A percentile compares a stretch with the other conserved stretches of the same genome.
phyloP scores from a whole-genome alignment of 768 basidiomycete genomes.

The Termitomyces sp. region DNA sequence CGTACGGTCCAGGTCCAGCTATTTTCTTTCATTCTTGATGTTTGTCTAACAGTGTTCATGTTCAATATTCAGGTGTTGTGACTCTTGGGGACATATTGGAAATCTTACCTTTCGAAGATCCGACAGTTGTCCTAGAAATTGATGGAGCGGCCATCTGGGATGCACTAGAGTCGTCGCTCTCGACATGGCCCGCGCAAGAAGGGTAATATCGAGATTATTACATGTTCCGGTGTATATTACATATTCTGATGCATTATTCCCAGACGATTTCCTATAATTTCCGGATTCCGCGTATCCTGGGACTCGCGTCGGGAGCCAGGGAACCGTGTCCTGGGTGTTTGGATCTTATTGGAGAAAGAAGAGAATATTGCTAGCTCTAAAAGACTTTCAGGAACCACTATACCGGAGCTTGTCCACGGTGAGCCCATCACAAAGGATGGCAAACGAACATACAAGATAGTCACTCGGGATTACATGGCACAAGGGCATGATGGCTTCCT shows the following conservation, averaged over 20 bases:
- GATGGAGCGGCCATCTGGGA: conserved; percentile 79
- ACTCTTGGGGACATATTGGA: conserved; percentile 86
- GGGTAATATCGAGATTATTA: conserved; percentile 43
- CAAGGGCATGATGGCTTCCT: conserved; percentile 80
- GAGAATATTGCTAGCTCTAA: conserved; percentile 19
- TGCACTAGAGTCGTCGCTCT: conserved; percentile 65
- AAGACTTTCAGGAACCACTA: conserved; percentile 12
- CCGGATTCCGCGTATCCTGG: conserved; percentile 83
- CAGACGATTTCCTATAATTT: conserved; percentile 85
- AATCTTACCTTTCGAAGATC: conserved; percentile 86
- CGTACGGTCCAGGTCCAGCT: conserved; percentile 71
- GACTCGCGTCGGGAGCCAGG: conserved; percentile 72
- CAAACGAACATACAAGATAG: conserved; percentile 65
- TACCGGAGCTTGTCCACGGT: conserved; percentile 33
- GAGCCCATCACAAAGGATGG: conserved; percentile 49
- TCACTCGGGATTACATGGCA: conserved; percentile 86
- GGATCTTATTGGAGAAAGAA: conserved; percentile 44
- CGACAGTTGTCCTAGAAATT: conserved; percentile 74
- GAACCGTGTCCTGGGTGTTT: conserved; percentile 68
- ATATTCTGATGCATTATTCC: neutral
- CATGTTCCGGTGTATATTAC: neutral
- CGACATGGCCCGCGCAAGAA: conserved; percentile 86
- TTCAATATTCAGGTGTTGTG: conserved; percentile 46
- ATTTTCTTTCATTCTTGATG: neutral
- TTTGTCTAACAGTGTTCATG: neutral